Base-by-base conservation (phyloP, 108 stramenopile genomes). In the Fragilariopsis cylindrus region DNA sequence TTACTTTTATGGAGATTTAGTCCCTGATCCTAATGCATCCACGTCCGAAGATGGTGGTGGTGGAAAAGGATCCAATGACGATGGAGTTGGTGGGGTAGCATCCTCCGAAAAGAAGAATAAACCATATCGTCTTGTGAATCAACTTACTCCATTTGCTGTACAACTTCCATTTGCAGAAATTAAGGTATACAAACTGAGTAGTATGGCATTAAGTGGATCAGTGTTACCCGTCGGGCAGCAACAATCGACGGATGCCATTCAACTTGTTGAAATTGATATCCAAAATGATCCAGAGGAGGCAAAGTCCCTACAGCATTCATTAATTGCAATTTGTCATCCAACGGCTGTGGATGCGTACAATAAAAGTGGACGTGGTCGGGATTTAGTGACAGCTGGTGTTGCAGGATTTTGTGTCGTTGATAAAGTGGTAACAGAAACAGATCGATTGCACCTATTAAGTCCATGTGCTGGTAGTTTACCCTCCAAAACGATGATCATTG, bases 301-400 rank as follows among this genome's bases (percentile, higher is more conserved):
- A 12, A 65, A 81, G 52, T 70, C 73, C 39, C 76, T 87, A 57
- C 81, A 90, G 70, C 89, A 91, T 64, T 60, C 82, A 4, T 44
- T 95, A 0, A 65, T 90, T 68, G 94, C 94, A 4, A 91, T 95
- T 8, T 95, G 94, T 72, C 94, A 95, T 85, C 94, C 92, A 30
- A 45, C 75, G 12, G 89, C 94, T 3, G 91, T 89, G 44, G 79
- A 77, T 69, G 70, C 78, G 60, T 95, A 88, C 58, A 78, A 87
- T 67, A 56, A 73, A 42, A 81, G 78, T 57, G 87, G 87, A 40
- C 70, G 73, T 16, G 92, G 87, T 0, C 71, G 86, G 47, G 92
- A 93, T 77, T 81, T 95, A 74, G 88, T 86, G 70, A 58, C 79
- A 16, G 60, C 87, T 1, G 92, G 94, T 0, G 88, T 93, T 19